Evolutionary conservation across 768 basidiomycete species (phyloP), one percentile per base, ranked within the genome.

Genomic region (Trametopsis cervina): DNA sequence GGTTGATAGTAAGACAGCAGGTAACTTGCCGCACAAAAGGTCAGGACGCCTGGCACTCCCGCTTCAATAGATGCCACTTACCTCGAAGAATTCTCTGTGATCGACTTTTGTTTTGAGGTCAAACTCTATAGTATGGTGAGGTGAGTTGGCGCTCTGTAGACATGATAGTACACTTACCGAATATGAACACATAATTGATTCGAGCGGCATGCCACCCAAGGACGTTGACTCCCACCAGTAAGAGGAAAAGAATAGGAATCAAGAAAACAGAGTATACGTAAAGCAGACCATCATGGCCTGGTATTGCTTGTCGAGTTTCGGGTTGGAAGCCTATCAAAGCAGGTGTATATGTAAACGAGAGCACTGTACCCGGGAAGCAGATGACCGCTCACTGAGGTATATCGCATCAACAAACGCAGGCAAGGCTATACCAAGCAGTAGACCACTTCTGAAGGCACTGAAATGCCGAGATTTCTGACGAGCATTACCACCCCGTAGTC

Each of bases 161-260:
- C 18, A 15, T 13, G 24, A 6, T 10, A 22, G 23, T n/a, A 35
- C 21, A 57, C 75, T 33, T 50, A 87, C 86, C 86, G 58, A 94
- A 89, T 27, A 94, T 89, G 63, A 97, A 95, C n/a, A 83, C 76
- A 57, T 93, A 95, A 61, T 97, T 98, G 56, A 99, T 91, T 40
- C 86, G 74, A 4, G 82, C 70, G 4, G 67, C 65, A 0, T 78
- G 72, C 85, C 89, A 99, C 0, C 83, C 85, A 18, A 83, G 55
- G 4, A 98, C 54, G 61, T 99, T 97, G n/a, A 87, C 49, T 21
- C 89, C 87, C 46, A 98, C 77, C 1, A 96, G 67, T 25, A 90
- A 51, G 1, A 80, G 71, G 58, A 96, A 86, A 2, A 95, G 52
- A 4, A 83, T 71, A 0, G 93, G 92, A 3, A 96, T 63, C 38